Conservation (phyloP, 2,329 filamentous ascomycete genomes). For the Teratosphaeria viscida region DNA sequence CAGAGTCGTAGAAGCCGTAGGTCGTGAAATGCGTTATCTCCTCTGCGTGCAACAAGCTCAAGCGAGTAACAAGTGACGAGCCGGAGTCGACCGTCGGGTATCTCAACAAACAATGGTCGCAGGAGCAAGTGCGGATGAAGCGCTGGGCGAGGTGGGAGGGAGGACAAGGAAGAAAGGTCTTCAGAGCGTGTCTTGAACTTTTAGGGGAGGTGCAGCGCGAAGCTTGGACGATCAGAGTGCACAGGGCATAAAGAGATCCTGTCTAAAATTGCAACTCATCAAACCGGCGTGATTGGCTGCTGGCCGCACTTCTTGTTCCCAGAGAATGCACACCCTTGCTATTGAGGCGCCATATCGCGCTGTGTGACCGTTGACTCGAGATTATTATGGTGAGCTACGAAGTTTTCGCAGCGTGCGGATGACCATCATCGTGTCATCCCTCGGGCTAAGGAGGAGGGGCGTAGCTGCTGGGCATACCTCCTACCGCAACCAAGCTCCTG, state of each 20-base stretch:
- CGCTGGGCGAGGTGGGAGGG: not conserved
- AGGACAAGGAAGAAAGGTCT: not conserved
- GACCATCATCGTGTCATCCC: not conserved
- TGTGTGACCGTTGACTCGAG: not conserved
- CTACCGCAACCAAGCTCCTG: not conserved
- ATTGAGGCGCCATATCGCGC: not conserved
- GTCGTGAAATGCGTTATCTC: not conserved
- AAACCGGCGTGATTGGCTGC: not conserved
- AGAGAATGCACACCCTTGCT: not conserved
- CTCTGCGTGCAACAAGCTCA: not conserved
- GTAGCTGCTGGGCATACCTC: not conserved
- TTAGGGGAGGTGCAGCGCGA: not conserved
- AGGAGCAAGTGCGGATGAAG: not conserved
- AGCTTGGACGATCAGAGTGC: not conserved
- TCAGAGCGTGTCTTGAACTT: not conserved
- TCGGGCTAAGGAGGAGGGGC: too few relatives aligned
- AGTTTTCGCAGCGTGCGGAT: not conserved
- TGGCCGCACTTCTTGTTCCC: not conserved
- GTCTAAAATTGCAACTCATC: not conserved
- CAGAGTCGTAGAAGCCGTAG: not conserved
- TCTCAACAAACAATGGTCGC: slow-evolving; percentile 1
- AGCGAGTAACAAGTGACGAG: not conserved
- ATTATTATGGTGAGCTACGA: not conserved
- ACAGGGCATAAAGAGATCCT: not conserved
- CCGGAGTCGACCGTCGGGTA: slow-evolving; percentile 1